Percentiles rank a stretch among this genome's conserved stretches.
Evolutionary conservation across 805 yeast genomes (phyloP).

Genomic region (Cyberlindnera subsufficiens): DNA sequence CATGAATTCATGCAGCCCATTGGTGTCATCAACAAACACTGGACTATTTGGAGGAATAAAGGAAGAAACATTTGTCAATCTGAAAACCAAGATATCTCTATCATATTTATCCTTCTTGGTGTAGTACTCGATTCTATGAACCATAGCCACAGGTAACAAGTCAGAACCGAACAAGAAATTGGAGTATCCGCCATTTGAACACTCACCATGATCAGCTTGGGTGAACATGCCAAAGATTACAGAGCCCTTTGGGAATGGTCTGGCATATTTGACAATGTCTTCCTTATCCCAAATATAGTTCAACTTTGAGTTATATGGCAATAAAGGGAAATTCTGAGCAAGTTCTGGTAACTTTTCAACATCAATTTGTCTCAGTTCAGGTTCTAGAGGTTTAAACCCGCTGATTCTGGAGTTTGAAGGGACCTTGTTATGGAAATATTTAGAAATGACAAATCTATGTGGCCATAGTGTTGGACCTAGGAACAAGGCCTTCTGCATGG

Average conservation of each 20-base stretch:
- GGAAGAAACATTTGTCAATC: slow-evolving; percentile 15
- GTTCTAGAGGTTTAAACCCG: slow-evolving; percentile 16
- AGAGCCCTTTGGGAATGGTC: slow-evolving; percentile 11
- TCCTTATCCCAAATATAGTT: slow-evolving; percentile 15
- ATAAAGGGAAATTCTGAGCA: slow-evolving; percentile 4
- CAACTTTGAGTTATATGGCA: slow-evolving; percentile 12
- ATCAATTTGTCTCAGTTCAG: slow-evolving; percentile 11
- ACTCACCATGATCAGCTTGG: slow-evolving; percentile 12
- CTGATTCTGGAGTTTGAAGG: slow-evolving; percentile 12
- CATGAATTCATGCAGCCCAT: slow-evolving; percentile 22
- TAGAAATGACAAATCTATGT: slow-evolving; percentile 17
- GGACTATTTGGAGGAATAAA: slow-evolving; percentile 6
- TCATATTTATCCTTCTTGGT: slow-evolving; percentile 7
- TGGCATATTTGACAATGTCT: slow-evolving; percentile 8
- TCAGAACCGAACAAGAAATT: slow-evolving; percentile 17
- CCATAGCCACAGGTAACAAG: slow-evolving; percentile 5
- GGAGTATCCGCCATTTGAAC: slow-evolving; percentile 18
- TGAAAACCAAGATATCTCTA: slow-evolving; percentile 15
- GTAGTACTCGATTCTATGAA: slow-evolving; percentile 20
- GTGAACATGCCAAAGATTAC: slow-evolving; percentile 19
- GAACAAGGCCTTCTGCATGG: slow-evolving; percentile 18
- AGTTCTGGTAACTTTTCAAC: slow-evolving; percentile 5
- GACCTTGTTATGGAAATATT: slow-evolving; percentile 11
- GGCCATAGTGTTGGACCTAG: slow-evolving; percentile 19
- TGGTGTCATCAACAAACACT: slow-evolving; percentile 13